Conservation (phyloP, 2,329 filamentous ascomycete species). For the Diatrype stigma region DNA sequence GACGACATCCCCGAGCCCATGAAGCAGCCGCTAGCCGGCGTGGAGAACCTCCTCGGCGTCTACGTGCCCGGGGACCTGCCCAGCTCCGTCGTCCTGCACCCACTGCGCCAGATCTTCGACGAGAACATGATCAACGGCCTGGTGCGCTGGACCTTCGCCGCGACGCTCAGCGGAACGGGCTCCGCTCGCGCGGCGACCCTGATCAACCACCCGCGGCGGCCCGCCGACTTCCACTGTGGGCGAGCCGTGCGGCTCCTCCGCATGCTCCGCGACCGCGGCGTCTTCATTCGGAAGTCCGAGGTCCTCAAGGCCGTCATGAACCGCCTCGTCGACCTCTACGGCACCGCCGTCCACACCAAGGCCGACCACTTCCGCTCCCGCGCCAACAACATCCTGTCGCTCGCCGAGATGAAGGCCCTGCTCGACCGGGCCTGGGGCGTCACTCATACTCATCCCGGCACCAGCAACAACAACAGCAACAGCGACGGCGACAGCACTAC, state of each 20-base stretch:
- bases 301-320: constrained; percentile 25
- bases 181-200: background rate
- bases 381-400: constrained; percentile 21
- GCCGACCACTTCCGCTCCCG: constrained; percentile 15
- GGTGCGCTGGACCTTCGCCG: constrained; percentile 43
- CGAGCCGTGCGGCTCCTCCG: constrained; percentile 30
- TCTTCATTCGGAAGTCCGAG: constrained; percentile 16
- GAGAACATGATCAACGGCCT: constrained; percentile 34
- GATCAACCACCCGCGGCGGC: background rate
- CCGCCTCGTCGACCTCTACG: constrained; percentile 31
- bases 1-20: constrained; percentile 37
- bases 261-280: constrained; percentile 27
- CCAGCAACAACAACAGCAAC: no score
- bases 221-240: constrained; percentile 24
- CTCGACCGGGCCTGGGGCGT: constrained; percentile 36
- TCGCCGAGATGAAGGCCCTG: constrained; percentile 30
- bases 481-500: constrained; percentile 5
- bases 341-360: constrained; percentile 16
- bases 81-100: constrained; percentile 38
- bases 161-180: constrained; percentile 17
- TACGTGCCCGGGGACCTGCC: constrained; percentile 40
- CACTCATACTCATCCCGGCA: no score
- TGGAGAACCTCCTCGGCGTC: constrained; percentile 28
- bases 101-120: constrained; percentile 43
- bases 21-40: constrained; percentile 27